These are phyloP conservation scores for Kurtzmaniella cleridarum DNA, from an alignment of 805 yeast species.

Conservation along the genomic window DNA sequence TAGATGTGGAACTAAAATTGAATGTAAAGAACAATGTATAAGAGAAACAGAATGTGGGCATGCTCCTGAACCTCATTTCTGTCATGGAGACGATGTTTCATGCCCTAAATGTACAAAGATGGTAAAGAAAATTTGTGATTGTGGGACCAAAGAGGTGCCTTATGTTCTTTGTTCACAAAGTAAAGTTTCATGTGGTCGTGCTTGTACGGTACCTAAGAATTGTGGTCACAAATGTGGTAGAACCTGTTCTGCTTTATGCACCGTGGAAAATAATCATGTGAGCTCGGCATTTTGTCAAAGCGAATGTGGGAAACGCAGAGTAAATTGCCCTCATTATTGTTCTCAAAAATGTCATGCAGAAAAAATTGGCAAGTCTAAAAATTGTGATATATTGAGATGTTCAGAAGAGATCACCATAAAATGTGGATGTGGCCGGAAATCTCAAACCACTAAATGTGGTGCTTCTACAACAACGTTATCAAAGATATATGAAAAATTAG, in stretches of 20 bases:
- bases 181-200: conserved; percentile 56
- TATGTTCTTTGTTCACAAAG: conserved; percentile 68
- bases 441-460: conserved; percentile 50
- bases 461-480: conserved; percentile 34
- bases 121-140: conserved; percentile 54
- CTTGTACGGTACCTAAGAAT: conserved; percentile 25
- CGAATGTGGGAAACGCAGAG: conserved; percentile 48
- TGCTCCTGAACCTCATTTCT: conserved; percentile 58
- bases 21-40: conserved; percentile 62
- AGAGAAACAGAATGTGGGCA: conserved; percentile 67
- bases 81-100: conserved; percentile 58
- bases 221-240: conserved; percentile 47
- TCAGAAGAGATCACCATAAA: conserved; percentile 40
- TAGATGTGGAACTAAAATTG: conserved; percentile 68
- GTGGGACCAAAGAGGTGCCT: conserved; percentile 50
- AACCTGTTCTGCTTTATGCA: conserved; percentile 61
- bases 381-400: conserved; percentile 54
- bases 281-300: conserved; percentile 45
- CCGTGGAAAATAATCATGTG: conserved; percentile 50
- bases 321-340: conserved; percentile 67
- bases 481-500: conserved; percentile 33
- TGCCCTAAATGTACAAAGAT: conserved; percentile 76
- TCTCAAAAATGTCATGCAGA: conserved; percentile 56
- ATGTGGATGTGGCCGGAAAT: conserved; percentile 64
- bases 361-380: conserved; percentile 24